phyloP scores from a whole-genome alignment of 2,329 filamentous ascomycete genomes.

The Ceratocystis colombiana region DNA sequence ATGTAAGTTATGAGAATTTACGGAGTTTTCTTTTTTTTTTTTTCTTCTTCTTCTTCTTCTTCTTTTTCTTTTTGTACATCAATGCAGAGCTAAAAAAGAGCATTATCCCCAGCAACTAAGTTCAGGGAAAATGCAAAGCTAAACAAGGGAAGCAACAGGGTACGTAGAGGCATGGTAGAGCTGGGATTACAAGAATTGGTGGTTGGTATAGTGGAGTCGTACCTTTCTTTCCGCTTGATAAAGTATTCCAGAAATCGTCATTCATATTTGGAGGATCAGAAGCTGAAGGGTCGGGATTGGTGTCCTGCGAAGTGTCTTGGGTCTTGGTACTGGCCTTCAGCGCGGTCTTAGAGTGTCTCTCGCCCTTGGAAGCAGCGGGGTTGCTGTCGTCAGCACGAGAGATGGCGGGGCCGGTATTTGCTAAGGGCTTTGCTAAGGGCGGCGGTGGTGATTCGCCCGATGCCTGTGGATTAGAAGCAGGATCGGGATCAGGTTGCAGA shows the following conservation, averaged over 20 bases:
- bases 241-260: slow-evolving; percentile 21
- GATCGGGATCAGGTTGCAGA: slow-evolving; percentile 15
- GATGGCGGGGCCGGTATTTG: not conserved
- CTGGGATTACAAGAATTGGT: slow-evolving; percentile 14
- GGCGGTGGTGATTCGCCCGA: not conserved
- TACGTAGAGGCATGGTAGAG: not conserved
- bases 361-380: not conserved
- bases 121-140: not conserved
- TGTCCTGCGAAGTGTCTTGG: slow-evolving; percentile 3
- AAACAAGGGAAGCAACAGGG: not conserved
- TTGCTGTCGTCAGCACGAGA: not conserved
- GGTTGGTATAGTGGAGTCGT: slow-evolving; percentile 12
- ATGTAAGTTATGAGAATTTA: not conserved
- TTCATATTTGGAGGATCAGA: slow-evolving; percentile 18
- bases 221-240: slow-evolving; percentile 19
- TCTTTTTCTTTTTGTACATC: too few relatives aligned
- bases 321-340: not conserved
- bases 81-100: not conserved
- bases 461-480: not conserved
- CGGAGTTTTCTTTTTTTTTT: slow-evolving; percentile 13
- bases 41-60: not conserved
- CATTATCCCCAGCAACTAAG: slow-evolving; percentile 4
- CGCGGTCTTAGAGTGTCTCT: not conserved
- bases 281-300: not conserved
- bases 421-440: not conserved